phyloP scores from a whole-genome alignment of 1,139 yeast species.

The Suhomyces ambrosiae region DNA sequence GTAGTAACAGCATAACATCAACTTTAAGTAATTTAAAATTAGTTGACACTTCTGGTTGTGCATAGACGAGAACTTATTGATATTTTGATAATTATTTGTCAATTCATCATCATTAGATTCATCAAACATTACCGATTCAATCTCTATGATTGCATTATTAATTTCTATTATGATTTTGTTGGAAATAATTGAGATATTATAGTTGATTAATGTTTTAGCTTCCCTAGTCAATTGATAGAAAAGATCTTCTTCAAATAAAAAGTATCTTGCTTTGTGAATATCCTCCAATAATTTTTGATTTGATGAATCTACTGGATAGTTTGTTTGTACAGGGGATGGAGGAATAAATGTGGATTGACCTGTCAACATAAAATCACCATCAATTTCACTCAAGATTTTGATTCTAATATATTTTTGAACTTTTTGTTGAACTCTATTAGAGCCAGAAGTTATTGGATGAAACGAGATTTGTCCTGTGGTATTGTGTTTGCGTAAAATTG shows the following conservation, averaged over 20 bases:
- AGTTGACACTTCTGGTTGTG: slow-evolving; percentile 53
- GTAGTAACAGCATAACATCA: slow-evolving; percentile 64
- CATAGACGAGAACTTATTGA: slow-evolving; percentile 33
- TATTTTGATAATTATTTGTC: slow-evolving; percentile 32
- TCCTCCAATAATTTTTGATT: slow-evolving; percentile 49
- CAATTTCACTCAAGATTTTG: slow-evolving; percentile 54
- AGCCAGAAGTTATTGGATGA: slow-evolving; percentile 27
- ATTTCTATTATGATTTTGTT: slow-evolving; percentile 66
- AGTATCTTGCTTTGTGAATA: slow-evolving; percentile 64
- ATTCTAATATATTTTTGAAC: slow-evolving; percentile 50
- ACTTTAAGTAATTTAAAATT: slow-evolving; percentile 53
- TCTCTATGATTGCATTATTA: slow-evolving; percentile 67
- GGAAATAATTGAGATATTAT: slow-evolving; percentile 67
- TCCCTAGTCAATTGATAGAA: slow-evolving; percentile 73
- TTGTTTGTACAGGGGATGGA: slow-evolving; percentile 14
- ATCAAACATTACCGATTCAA: slow-evolving; percentile 60
- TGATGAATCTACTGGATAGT: slow-evolving; percentile 8
- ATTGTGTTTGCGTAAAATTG: slow-evolving; percentile 52
- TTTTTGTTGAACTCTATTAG: slow-evolving; percentile 28
- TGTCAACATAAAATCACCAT: slow-evolving; percentile 52
- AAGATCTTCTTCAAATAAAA: slow-evolving; percentile 84
- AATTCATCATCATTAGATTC: slow-evolving; percentile 47
- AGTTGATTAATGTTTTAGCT: slow-evolving; percentile 69
- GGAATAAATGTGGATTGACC: slow-evolving; percentile 46
- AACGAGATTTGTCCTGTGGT: slow-evolving; percentile 39